These are phyloP conservation scores for Rhizopogon roseolus DNA, from an alignment of 768 basidiomycete species.

Conservation along the genomic window DNA sequence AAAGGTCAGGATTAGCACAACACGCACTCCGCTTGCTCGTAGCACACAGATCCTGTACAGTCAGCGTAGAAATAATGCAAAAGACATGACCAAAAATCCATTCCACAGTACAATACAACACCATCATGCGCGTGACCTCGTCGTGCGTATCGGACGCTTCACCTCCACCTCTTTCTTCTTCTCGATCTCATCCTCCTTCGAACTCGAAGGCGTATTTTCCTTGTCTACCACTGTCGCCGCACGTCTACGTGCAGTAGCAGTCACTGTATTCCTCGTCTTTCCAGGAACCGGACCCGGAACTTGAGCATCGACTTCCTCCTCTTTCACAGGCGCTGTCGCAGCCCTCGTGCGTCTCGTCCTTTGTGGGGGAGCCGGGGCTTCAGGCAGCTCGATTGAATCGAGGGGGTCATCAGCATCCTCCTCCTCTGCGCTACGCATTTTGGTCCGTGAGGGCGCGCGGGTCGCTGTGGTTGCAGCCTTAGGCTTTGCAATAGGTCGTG, in stretches of 20 bases:
- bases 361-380: not conserved
- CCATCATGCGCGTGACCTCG: conserved; percentile 1
- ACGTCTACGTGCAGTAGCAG: conserved; percentile 4
- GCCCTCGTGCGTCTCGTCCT: conserved; percentile 2
- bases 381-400: conserved; percentile 6
- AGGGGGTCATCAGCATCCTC: conserved; percentile 7
- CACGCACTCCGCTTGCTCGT: not conserved
- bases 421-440: not conserved
- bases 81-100: not conserved
- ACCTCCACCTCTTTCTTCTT: conserved; percentile 5
- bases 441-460: not conserved
- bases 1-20: not conserved
- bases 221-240: conserved; percentile 4
- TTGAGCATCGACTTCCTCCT: conserved; percentile 1
- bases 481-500: not conserved
- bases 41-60: not conserved
- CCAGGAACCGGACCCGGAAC: not conserved
- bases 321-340: conserved; percentile 2
- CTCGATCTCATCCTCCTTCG: conserved; percentile 6
- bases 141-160: conserved; percentile 3
- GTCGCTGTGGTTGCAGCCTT: conserved; percentile 1
- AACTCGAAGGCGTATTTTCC: conserved; percentile 10
- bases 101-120: not conserved
- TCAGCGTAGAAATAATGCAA: not conserved
- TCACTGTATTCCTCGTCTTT: not conserved